Evolutionary conservation across 331 rosid genomes (phyloP).

Genomic region (Dryas integrifolia): DNA sequence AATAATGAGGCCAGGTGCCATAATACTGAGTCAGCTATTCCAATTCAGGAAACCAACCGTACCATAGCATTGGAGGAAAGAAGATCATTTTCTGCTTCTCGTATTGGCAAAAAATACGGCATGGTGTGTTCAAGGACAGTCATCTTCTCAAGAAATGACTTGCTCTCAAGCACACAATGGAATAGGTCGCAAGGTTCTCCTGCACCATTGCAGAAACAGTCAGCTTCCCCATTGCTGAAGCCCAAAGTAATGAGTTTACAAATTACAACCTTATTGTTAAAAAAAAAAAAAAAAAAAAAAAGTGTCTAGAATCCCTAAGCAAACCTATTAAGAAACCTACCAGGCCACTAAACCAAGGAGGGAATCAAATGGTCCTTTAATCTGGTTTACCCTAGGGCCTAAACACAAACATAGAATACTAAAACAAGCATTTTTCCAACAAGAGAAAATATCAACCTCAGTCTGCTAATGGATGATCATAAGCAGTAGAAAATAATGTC

Average conservation of each 20-base stretch:
- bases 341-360: neutral
- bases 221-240: conserved; percentile 9
- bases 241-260: neutral
- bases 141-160: conserved; percentile 97
- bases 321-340: neutral
- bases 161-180: conserved; percentile 94
- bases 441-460: conserved; percentile 2
- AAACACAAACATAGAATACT: neutral
- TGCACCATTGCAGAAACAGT: conserved; percentile 39
- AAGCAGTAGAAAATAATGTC: neutral
- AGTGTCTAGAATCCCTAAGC: conserved; percentile 4
- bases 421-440: neutral
- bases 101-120: conserved; percentile 87
- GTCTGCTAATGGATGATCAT: neutral
- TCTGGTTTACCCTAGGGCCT: neutral
- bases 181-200: conserved; percentile 78
- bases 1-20: conserved; percentile 28
- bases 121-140: conserved; percentile 85
- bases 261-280: neutral
- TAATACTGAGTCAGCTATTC: conserved; percentile 28
- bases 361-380: neutral
- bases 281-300: neutral
- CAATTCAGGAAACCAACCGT: conserved; percentile 37
- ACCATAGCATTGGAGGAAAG: conserved; percentile 94
- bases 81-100: conserved; percentile 81